Percentiles rank a stretch among this genome's conserved stretches.
These are phyloP conservation scores for Venturia asperata DNA, from an alignment of 2,329 filamentous ascomycete genomes.

Conservation along the genomic window DNA sequence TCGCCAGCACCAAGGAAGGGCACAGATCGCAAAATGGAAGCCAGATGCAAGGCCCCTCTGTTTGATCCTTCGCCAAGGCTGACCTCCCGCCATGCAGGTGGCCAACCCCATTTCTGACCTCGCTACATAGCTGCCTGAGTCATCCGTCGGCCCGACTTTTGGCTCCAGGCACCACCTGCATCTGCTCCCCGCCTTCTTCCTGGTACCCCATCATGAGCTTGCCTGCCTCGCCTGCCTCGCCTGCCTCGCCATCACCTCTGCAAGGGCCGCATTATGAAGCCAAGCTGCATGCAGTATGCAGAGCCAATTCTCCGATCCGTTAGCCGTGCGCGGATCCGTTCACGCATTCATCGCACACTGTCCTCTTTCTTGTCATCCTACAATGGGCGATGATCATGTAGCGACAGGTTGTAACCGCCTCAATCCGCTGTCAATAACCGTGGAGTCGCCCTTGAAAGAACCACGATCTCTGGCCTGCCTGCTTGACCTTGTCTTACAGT, in stretches of 20 bases:
- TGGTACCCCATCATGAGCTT: constrained; percentile 4
- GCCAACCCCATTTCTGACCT: background rate
- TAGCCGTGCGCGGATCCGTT: background rate
- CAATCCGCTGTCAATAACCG: background rate
- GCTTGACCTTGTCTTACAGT: too few relatives aligned
- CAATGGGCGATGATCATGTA: background rate
- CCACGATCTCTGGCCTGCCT: background rate
- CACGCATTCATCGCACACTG: too few relatives aligned
- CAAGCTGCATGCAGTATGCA: background rate
- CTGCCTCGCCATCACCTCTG: constrained; percentile 13
- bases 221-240: constrained; percentile 7
- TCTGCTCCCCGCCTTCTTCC: background rate
- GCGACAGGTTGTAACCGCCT: background rate
- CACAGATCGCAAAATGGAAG: background rate
- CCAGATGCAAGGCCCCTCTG: background rate
- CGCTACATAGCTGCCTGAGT: background rate
- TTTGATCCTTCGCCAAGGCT: background rate
- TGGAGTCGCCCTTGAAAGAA: background rate
- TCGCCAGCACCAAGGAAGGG: background rate
- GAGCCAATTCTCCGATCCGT: background rate
- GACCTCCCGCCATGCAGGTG: background rate
- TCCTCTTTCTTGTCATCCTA: too few relatives aligned
- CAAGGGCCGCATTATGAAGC: background rate
- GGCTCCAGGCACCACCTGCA: background rate
- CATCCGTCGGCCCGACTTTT: background rate